phyloP scores from a whole-genome alignment of 371 early-diverging fungal genomes.

The Mortierella sp. region DNA sequence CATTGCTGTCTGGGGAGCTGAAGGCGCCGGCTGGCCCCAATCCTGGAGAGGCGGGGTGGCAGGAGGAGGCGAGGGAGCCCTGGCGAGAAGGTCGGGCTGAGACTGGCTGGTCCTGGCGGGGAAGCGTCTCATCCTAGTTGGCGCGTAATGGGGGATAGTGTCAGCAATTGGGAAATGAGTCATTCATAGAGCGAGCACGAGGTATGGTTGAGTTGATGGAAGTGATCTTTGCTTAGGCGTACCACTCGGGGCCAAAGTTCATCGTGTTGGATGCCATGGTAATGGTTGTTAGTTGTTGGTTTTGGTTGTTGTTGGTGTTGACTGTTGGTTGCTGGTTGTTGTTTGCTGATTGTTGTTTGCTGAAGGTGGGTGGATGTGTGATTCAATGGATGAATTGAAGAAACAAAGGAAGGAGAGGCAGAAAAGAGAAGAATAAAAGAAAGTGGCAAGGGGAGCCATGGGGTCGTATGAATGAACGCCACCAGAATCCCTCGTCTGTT shows the following conservation, averaged over 20 bases:
- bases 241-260: slow-evolving; percentile 93
- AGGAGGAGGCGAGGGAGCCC: slow-evolving; percentile 34
- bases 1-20: slow-evolving; percentile 26
- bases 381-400: slow-evolving; percentile 9
- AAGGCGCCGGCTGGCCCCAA: slow-evolving; percentile 25
- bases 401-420: not conserved
- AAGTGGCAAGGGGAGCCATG: not conserved
- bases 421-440: slow-evolving; percentile 12
- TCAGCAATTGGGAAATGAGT: not conserved
- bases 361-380: not conserved
- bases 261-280: slow-evolving; percentile 66
- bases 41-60: slow-evolving; percentile 37
- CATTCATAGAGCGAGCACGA: not conserved
- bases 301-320: not conserved
- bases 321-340: not conserved
- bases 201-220: not conserved
- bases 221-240: slow-evolving; percentile 39
- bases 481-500: not conserved
- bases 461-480: not conserved
- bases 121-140: slow-evolving; percentile 59
- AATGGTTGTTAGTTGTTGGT: slow-evolving; percentile 6
- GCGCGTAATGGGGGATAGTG: not conserved
- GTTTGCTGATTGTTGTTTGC: slow-evolving; percentile 10
- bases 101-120: slow-evolving; percentile 53
- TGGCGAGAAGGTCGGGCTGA: slow-evolving; percentile 34